A percentile compares a stretch with the other conserved stretches of the same genome.
Evolutionary conservation across 2,329 filamentous ascomycete species (phyloP).

Genomic region (Lasiodiplodia hormozganensis): DNA sequence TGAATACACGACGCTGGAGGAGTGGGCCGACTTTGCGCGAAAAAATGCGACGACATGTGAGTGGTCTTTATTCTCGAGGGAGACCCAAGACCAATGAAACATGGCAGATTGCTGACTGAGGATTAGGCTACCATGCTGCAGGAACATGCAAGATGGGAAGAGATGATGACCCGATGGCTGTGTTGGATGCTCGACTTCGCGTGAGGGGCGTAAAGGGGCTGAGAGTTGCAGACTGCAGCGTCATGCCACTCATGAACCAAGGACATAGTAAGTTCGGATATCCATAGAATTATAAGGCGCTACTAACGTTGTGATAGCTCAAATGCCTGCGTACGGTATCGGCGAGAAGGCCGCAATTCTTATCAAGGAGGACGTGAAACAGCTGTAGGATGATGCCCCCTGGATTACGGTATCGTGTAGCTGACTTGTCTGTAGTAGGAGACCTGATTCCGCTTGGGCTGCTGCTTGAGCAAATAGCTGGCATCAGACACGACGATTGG

Average conservation of each 20-base stretch:
- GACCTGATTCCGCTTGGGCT: constrained; percentile 4
- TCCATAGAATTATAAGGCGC: too few species aligned
- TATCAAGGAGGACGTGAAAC: constrained; percentile 38
- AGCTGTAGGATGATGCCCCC: neutral
- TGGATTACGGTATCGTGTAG: neutral
- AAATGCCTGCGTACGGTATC: constrained; percentile 46
- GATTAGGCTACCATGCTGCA: constrained; percentile 14
- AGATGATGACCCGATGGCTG: constrained; percentile 18
- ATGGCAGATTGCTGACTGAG: neutral
- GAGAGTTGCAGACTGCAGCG: constrained; percentile 42
- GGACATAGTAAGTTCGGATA: constrained; percentile 34
- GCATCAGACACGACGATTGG: neutral
- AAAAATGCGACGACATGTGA: constrained; percentile 46
- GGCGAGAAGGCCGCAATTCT: constrained; percentile 43
- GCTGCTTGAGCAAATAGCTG: neutral
- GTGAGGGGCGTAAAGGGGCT: constrained; percentile 7
- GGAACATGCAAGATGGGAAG: constrained; percentile 27
- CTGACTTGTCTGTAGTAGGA: neutral
- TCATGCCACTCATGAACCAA: constrained; percentile 40
- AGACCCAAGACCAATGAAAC: neutral
- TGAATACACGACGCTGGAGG: constrained; percentile 58
- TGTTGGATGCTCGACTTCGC: constrained; percentile 5
- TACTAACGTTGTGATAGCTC: constrained; percentile 31
- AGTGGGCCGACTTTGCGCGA: constrained; percentile 65
- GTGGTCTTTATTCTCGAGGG: neutral